Percentiles rank a stretch among this genome's conserved stretches.
These are phyloP conservation scores for Heliosperma pusillum DNA, from an alignment of 148 eudicot genomes.

Conservation along the genomic window DNA sequence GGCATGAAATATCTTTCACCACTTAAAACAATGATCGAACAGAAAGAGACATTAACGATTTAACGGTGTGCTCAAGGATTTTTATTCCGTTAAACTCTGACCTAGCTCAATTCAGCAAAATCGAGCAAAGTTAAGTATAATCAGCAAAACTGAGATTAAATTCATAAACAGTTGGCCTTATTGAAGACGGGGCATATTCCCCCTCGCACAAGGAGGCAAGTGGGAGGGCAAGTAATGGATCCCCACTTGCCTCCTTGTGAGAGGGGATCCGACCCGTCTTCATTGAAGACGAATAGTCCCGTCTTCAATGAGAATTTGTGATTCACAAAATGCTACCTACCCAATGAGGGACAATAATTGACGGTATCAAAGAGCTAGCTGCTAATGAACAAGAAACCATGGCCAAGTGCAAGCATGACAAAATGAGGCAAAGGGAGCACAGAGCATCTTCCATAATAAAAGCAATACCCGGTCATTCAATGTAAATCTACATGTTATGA, in stretches of 20 bases:
- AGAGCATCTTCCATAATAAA: constrained; percentile 24
- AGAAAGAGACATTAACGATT: background rate
- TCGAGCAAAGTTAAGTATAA: background rate
- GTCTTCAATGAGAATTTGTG: no score
- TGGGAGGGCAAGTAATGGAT: no score
- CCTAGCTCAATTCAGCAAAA: background rate
- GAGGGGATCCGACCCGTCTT: no score
- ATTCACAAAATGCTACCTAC: background rate
- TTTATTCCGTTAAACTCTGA: background rate
- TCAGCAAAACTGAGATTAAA: background rate
- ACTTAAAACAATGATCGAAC: background rate
- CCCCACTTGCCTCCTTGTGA: no score
- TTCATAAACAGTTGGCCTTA: no score
- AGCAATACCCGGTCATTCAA: constrained; percentile 18
- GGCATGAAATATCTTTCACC: no score
- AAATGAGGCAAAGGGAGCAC: constrained; percentile 15
- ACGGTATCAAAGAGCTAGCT: constrained; percentile 16
- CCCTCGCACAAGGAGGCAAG: no score
- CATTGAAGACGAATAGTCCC: no score
- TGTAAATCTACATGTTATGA: constrained; percentile 22
- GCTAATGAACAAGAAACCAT: constrained; percentile 7
- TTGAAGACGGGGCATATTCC: no score
- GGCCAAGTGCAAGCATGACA: constrained; percentile 15
- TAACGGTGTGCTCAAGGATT: background rate
- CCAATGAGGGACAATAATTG: constrained; percentile 4